phyloP scores from a whole-genome alignment of 768 basidiomycete species.

The Auricularia cornea region DNA sequence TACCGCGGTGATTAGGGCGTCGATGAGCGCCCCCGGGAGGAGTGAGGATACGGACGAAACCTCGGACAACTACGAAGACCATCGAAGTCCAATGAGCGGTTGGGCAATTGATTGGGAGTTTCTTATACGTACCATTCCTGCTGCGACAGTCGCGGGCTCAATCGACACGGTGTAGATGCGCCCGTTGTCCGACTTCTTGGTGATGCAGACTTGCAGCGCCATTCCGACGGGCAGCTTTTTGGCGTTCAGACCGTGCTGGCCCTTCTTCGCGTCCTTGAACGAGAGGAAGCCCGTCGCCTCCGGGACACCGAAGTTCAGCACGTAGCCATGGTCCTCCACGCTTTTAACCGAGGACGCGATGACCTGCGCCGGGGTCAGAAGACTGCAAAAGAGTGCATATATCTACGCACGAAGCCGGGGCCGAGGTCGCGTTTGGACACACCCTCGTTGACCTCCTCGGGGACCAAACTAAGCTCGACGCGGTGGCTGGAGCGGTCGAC shows the following conservation, averaged over 20 bases:
- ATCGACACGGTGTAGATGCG: constrained; percentile 66
- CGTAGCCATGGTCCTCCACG: constrained; percentile 91
- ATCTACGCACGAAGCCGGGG: constrained; percentile 62
- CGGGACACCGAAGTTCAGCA: constrained; percentile 73
- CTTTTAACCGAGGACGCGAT: constrained; percentile 71
- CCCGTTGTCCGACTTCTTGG: constrained; percentile 63
- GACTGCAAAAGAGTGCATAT: neutral
- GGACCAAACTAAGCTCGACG: constrained; percentile 78
- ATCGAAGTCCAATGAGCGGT: too few relatives aligned
- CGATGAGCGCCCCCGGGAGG: constrained; percentile 78
- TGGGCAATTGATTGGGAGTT: too few relatives aligned
- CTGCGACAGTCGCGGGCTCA: constrained; percentile 36
- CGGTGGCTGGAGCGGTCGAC: constrained; percentile 58
- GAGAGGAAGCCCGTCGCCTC: constrained; percentile 79
- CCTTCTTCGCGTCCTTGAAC: constrained; percentile 57
- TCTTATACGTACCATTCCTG: neutral
- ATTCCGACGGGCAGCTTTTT: constrained; percentile 51
- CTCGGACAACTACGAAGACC: constrained; percentile 55
- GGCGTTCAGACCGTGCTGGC: constrained; percentile 18
- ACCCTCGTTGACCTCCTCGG: constrained; percentile 76
- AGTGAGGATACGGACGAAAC: constrained; percentile 71
- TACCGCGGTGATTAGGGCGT: constrained; percentile 71
- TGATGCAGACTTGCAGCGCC: constrained; percentile 58
- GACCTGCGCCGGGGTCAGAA: constrained; percentile 38
- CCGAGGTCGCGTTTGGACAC: constrained; percentile 71